A percentile compares a stretch with the other conserved stretches of the same genome.
phyloP scores from a whole-genome alignment of 768 basidiomycete genomes.

The Rhodotorula graminis region DNA sequence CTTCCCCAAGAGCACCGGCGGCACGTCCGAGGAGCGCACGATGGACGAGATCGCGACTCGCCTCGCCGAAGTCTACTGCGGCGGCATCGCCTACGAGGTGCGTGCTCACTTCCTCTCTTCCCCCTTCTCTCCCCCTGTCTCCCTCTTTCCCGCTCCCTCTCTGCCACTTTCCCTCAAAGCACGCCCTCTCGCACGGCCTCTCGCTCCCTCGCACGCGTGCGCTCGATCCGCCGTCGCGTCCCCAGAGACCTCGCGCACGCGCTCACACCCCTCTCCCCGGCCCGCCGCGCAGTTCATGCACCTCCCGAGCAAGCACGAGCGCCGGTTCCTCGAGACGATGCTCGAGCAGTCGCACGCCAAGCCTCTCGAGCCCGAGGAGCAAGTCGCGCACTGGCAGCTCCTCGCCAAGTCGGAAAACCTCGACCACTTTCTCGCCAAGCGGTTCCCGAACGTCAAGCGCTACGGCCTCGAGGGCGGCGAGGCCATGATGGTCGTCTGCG shows the following conservation, averaged over 20 bases:
- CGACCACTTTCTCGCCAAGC: constrained; percentile 76
- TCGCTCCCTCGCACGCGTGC: too few relatives aligned
- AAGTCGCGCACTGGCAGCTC: constrained; percentile 60
- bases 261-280: background rate
- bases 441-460: constrained; percentile 67
- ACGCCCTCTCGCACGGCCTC: too few relatives aligned
- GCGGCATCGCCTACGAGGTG: constrained; percentile 75
- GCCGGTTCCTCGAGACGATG: constrained; percentile 81
- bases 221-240: too few relatives aligned
- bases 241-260: background rate
- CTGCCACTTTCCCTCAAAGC: too few relatives aligned
- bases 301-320: constrained; percentile 74
- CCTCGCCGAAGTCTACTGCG: constrained; percentile 70
- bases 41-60: constrained; percentile 66
- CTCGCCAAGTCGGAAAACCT: constrained; percentile 72
- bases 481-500: constrained; percentile 84
- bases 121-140: background rate
- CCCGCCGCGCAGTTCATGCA: constrained; percentile 49
- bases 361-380: constrained; percentile 39
- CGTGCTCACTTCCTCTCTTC: constrained; percentile 50
- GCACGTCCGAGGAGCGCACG: constrained; percentile 47
- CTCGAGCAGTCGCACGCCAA: constrained; percentile 55
- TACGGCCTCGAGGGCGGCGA: constrained; percentile 76
- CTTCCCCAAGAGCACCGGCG: constrained; percentile 45
- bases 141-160: too few relatives aligned